These are phyloP conservation scores for Shiraia bambusicola DNA, from an alignment of 2,329 filamentous ascomycete genomes.

Conservation along the genomic window DNA sequence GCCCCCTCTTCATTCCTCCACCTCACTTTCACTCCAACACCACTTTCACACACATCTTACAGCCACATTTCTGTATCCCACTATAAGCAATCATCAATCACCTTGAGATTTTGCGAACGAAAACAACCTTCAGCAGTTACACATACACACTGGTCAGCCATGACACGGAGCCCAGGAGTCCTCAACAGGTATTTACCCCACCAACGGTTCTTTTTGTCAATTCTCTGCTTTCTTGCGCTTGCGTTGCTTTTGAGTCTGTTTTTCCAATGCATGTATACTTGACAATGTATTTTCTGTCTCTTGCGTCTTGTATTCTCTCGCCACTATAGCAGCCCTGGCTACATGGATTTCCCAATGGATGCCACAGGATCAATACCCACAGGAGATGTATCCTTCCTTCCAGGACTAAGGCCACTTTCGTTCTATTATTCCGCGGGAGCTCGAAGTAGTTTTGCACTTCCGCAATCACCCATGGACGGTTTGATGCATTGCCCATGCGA, in stretches of 20 bases:
- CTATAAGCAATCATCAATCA: conserved; percentile 14
- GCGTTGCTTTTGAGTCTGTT: conserved; percentile 28
- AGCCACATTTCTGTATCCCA: conserved; percentile 9
- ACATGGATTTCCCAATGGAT: conserved; percentile 23
- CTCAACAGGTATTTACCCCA: conserved; percentile 48
- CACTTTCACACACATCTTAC: conserved; percentile 10
- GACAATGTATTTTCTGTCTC: conserved; percentile 15
- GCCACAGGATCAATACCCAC: conserved; percentile 20
- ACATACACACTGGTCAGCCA: conserved; percentile 45
- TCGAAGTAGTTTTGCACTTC: conserved; percentile 1
- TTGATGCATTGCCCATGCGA: conserved; percentile 22
- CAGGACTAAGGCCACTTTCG: conserved; percentile 26
- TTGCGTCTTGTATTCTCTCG: conserved; percentile 31
- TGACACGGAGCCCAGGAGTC: conserved; percentile 48
- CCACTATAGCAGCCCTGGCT: conserved; percentile 35
- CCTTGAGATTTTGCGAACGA: conserved; percentile 7
- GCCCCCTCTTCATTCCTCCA: conserved; percentile 31
- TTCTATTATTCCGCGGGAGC: conserved; percentile 16
- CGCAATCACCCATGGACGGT: neutral
- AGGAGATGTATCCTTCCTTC: conserved; percentile 17
- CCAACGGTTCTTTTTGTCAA: conserved; percentile 29
- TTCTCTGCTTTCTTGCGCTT: conserved; percentile 27
- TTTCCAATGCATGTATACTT: conserved; percentile 8
- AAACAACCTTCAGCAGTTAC: conserved; percentile 12
- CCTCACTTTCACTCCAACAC: conserved; percentile 16